Evolutionary conservation across 1,284 basidiomycete genomes (phyloP).

Genomic region (Neolentinus lepideus): DNA sequence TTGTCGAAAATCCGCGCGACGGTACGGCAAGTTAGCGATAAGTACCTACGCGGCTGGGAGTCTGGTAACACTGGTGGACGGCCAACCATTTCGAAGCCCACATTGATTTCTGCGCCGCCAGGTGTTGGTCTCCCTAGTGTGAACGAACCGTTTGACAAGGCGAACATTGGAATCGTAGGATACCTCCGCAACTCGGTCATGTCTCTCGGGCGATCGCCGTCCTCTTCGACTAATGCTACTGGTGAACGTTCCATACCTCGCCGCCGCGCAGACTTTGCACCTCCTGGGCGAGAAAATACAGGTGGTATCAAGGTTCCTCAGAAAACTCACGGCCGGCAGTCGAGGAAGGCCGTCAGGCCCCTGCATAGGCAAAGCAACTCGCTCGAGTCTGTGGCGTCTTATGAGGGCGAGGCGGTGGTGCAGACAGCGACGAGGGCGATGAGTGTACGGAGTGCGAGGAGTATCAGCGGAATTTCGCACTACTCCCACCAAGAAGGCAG

Average conservation of each 20-base stretch:
- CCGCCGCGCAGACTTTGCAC: slow-evolving; percentile 56
- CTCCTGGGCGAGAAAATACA: slow-evolving; percentile 12
- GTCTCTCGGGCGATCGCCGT: slow-evolving; percentile 40
- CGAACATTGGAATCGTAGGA: neutral
- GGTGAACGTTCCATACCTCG: slow-evolving; percentile 58
- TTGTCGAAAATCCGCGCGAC: slow-evolving; percentile 50
- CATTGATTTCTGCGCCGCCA: slow-evolving; percentile 13
- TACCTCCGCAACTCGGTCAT: slow-evolving; percentile 11
- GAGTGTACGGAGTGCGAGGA: slow-evolving; percentile 38
- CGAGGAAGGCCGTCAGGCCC: neutral
- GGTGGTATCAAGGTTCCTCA: slow-evolving; percentile 9
- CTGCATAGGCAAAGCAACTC: slow-evolving; percentile 13
- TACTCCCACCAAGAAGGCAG: slow-evolving; percentile 20
- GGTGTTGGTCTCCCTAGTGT: neutral
- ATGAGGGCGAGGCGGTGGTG: slow-evolving; percentile 41
- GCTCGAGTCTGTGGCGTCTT: slow-evolving; percentile 22
- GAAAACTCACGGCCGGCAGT: slow-evolving; percentile 6
- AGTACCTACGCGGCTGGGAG: slow-evolving; percentile 30
- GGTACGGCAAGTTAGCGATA: slow-evolving; percentile 60
- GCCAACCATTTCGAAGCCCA: slow-evolving; percentile 21
- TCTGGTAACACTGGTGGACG: neutral
- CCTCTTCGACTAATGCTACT: slow-evolving; percentile 38
- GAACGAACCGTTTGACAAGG: neutral
- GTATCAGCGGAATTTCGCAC: slow-evolving; percentile 27
- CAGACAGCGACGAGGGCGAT: slow-evolving; percentile 38